A percentile compares a stretch with the other conserved stretches of the same genome.
Conservation (phyloP, 2,329 filamentous ascomycete species). For the Aspergillus brasiliensis region DNA sequence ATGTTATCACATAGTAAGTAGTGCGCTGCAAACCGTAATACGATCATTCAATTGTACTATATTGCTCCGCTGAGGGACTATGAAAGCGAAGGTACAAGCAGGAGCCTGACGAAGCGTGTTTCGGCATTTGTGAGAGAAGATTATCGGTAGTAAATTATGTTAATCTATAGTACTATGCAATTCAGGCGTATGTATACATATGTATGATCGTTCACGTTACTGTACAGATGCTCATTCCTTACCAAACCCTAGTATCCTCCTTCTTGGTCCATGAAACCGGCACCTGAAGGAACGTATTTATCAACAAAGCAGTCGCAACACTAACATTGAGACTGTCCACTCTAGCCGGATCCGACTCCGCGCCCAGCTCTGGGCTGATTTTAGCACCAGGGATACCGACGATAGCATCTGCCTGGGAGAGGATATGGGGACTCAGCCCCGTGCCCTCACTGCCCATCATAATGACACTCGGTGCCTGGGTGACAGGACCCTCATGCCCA, state of each 20-base stretch:
- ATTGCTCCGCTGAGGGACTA: background rate
- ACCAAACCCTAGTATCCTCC: conserved; percentile 2
- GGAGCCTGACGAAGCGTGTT: no score
- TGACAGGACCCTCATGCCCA: conserved; percentile 44
- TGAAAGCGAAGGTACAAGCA: no score
- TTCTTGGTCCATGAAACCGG: conserved; percentile 33
- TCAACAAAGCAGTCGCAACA: conserved; percentile 77
- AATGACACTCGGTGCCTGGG: conserved; percentile 69
- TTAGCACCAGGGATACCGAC: conserved; percentile 63
- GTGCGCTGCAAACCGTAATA: background rate
- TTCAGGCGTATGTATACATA: background rate
- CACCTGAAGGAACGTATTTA: conserved; percentile 42
- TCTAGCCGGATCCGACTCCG: conserved; percentile 45
- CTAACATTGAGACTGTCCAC: conserved; percentile 95
- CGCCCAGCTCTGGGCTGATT: conserved; percentile 43
- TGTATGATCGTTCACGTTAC: background rate
- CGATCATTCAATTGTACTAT: background rate
- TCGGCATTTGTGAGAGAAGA: no score
- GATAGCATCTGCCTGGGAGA: conserved; percentile 64
- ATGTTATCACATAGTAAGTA: background rate
- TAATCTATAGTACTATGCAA: no score
- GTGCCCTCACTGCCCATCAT: conserved; percentile 81
- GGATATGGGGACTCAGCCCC: conserved; percentile 67
- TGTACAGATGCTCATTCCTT: background rate
- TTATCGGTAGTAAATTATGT: no score